Percentiles rank a stretch among this genome's conserved stretches.
Conservation (phyloP, 768 basidiomycete genomes). For the Candolleomyces efflorescens region DNA sequence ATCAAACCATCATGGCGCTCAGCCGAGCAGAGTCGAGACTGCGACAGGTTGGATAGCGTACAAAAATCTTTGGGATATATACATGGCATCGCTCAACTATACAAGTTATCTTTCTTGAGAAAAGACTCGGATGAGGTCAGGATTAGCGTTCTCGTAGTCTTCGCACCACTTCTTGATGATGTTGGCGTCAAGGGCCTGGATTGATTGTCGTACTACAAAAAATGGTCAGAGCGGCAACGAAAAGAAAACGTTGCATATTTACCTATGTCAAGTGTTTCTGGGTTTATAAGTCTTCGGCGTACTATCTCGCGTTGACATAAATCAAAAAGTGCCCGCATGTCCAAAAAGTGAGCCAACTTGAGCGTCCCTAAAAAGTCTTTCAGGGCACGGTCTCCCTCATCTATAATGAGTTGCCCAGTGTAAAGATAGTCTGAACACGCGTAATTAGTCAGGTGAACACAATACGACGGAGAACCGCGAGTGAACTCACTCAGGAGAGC, state of each 20-base stretch:
- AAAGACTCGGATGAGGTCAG: background rate
- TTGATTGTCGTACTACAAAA: background rate
- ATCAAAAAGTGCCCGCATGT: slow-evolving; percentile 1
- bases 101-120: background rate
- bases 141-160: background rate
- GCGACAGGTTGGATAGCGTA: too few species aligned
- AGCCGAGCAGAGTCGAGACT: too few species aligned
- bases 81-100: too few species aligned
- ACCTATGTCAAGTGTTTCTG: background rate
- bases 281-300: background rate
- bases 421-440: slow-evolving; percentile 5
- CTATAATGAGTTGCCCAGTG: background rate
- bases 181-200: background rate
- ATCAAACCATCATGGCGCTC: too few species aligned
- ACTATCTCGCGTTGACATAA: slow-evolving; percentile 1
- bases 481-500: background rate
- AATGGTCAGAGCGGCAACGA: background rate
- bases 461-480: background rate
- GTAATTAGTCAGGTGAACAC: background rate
- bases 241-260: background rate
- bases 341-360: background rate
- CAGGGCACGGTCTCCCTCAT: background rate
- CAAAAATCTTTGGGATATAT: too few species aligned
- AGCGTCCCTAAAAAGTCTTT: slow-evolving; percentile 1
- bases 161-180: background rate